Base-by-base conservation (phyloP, 2,329 filamentous ascomycete genomes). In the Aspergillus fructus region DNA sequence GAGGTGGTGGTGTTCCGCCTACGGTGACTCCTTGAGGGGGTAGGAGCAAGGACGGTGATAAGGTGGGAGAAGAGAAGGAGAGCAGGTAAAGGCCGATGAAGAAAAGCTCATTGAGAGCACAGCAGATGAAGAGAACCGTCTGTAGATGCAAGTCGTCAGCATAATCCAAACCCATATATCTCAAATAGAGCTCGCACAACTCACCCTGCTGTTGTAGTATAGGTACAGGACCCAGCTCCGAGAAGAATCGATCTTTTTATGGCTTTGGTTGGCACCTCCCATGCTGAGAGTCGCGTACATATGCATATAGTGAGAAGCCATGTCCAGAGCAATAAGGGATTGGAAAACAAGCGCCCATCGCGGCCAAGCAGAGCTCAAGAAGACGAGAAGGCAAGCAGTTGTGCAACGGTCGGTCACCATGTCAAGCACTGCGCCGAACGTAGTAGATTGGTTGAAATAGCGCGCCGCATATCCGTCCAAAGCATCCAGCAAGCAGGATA, bases 341-440 rank as follows among this genome's bases (percentile, higher is more conserved):
- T 99, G 94, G 83, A 99, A 99, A 58, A 97, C 71, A 66, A 97
- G 92, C 63, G 91, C 88, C 89, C 91, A 97, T 56, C 93, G 86
- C 4, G 94, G 94, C 78, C 96, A 99, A 19, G 94, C 94, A 13
- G 91, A 96, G 41, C 91, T 91, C 61, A 99, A 79, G 80, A 97
- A 99, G 50, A 97, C 93, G 49, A 99, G 85, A 66, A 99, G 79
- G 76, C 94, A 99, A 2, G 93, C 88, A 3, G 94, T 99, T 30
- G 93, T 97, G 81, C 94, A 97, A 59, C 94, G 89, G 77, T 99
- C 94, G 17, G 94, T 99, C 60, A 99, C 93, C 94, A 99, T 99
- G 79, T 99, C 94, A 62, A 99, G 83, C 34, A 99, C 93, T 33
- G 93, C 94, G 62, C 94, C 94, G 74, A 99, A 99, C 63, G 90